phyloP scores from a whole-genome alignment of 2,329 filamentous ascomycete genomes.

The Pleurostoma richardsiae region DNA sequence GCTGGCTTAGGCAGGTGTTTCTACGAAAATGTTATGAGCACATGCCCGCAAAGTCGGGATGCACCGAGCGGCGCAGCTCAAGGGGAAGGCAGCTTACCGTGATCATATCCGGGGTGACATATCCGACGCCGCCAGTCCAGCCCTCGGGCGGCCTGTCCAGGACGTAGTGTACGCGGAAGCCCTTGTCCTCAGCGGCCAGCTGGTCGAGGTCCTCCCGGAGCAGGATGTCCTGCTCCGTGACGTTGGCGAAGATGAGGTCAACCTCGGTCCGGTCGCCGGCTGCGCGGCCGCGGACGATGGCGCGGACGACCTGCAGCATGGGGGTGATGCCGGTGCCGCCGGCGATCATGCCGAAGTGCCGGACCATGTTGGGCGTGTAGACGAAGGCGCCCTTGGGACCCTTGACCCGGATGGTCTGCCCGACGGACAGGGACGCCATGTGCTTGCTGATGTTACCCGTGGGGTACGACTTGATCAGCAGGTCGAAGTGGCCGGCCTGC shows the following conservation, averaged over 20 bases:
- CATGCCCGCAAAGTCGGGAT: no score
- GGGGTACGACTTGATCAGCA: constrained; percentile 96
- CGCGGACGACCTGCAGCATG: constrained; percentile 94
- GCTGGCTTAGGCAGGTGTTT: constrained; percentile 78
- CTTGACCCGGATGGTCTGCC: constrained; percentile 82
- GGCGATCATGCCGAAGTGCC: constrained; percentile 95
- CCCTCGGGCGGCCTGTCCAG: constrained; percentile 90
- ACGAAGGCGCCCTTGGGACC: constrained; percentile 98
- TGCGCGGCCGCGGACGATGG: constrained; percentile 75
- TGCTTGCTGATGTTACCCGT: constrained; percentile 96
- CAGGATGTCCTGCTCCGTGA: constrained; percentile 87
- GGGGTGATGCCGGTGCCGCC: constrained; percentile 97
- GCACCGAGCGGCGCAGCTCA: no score
- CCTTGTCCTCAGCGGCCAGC: constrained; percentile 69
- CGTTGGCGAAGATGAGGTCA: constrained; percentile 95
- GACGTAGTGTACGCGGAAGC: constrained; percentile 89
- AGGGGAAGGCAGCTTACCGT: constrained; percentile 38
- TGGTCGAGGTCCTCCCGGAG: constrained; percentile 87
- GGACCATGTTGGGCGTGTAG: constrained; percentile 94
- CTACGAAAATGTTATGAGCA: constrained; percentile 28
- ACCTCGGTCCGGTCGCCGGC: constrained; percentile 82
- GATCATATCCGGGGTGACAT: constrained; percentile 94
- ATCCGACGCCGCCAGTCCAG: constrained; percentile 91
- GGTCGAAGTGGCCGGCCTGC: constrained; percentile 86
- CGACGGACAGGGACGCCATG: constrained; percentile 76